A percentile compares a stretch with the other conserved stretches of the same genome.
Evolutionary conservation across 345 rosid species (phyloP).

Genomic region (Chamaenerion angustifolium): DNA sequence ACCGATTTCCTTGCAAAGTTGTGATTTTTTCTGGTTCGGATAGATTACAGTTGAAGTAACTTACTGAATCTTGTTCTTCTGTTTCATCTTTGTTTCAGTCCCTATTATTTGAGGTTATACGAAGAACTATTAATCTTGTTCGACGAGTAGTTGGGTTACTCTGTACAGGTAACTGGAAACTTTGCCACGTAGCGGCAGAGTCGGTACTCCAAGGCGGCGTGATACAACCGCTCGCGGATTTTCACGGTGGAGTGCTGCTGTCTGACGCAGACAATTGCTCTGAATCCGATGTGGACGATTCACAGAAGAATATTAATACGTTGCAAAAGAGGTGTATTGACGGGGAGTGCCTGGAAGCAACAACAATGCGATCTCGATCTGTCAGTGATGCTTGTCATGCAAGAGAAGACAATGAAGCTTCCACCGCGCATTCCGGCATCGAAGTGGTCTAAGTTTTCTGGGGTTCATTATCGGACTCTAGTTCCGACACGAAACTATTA

Average conservation of each 20-base stretch:
- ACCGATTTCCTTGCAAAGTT: neutral
- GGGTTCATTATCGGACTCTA: neutral
- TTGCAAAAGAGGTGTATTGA: too few relatives aligned
- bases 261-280: slow-evolving; percentile 5
- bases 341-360: neutral
- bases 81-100: slow-evolving; percentile 20
- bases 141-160: slow-evolving; percentile 23
- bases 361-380: neutral
- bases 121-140: slow-evolving; percentile 21
- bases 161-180: slow-evolving; percentile 20
- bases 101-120: slow-evolving; percentile 20
- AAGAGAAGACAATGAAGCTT: neutral
- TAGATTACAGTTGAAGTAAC: neutral
- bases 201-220: slow-evolving; percentile 16
- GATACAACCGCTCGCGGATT: slow-evolving; percentile 6
- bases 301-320: neutral
- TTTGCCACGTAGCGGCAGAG: slow-evolving; percentile 20
- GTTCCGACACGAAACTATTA: neutral
- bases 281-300: neutral
- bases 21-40: neutral
- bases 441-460: neutral
- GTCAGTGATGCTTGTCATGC: neutral
- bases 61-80: neutral
- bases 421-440: neutral
- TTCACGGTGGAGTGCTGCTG: neutral